Evolutionary conservation across 2,329 filamentous ascomycete species (phyloP).

Genomic region (Cadophora luteo-olivacea): DNA sequence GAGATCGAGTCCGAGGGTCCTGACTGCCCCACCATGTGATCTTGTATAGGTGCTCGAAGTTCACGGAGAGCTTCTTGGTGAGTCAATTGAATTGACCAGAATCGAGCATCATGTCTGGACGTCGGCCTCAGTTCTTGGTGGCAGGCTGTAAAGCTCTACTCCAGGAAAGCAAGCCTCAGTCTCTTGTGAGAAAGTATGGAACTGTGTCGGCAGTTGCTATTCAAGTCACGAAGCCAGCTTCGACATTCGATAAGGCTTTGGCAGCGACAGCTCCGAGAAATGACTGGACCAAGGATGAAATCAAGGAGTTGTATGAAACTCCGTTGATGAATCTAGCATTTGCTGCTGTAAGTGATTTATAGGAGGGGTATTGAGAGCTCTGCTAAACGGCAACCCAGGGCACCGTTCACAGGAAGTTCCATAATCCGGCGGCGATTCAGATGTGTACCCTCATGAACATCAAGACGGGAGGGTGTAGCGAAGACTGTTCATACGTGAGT

Average conservation of each 20-base stretch:
- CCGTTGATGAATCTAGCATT: constrained; percentile 81
- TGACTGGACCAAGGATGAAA: constrained; percentile 83
- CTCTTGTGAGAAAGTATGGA: constrained; percentile 34
- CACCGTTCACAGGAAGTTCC: constrained; percentile 82
- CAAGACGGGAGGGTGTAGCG: constrained; percentile 90
- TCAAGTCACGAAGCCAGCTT: constrained; percentile 26
- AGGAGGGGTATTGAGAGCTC: too few relatives aligned
- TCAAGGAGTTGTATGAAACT: constrained; percentile 80
- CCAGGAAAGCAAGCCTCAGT: constrained; percentile 26
- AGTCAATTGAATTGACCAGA: constrained; percentile 21
- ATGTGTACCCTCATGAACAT: constrained; percentile 97
- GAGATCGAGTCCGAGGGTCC: background rate
- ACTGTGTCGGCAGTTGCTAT: constrained; percentile 32
- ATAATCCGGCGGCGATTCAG: constrained; percentile 83
- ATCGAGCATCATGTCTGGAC: constrained; percentile 31
- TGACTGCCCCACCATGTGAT: constrained; percentile 17
- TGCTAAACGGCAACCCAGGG: constrained; percentile 56
- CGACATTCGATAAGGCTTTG: constrained; percentile 54
- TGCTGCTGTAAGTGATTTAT: constrained; percentile 64
- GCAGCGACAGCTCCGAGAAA: constrained; percentile 67
- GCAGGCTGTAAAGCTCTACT: constrained; percentile 29
- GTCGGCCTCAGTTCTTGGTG: constrained; percentile 27
- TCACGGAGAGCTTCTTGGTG: background rate
- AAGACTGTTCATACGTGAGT: constrained; percentile 81
- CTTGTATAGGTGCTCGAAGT: background rate